Evolutionary conservation across 2,329 filamentous ascomycete genomes (phyloP).

Genomic region (Allantophomopsis lycopodina): DNA sequence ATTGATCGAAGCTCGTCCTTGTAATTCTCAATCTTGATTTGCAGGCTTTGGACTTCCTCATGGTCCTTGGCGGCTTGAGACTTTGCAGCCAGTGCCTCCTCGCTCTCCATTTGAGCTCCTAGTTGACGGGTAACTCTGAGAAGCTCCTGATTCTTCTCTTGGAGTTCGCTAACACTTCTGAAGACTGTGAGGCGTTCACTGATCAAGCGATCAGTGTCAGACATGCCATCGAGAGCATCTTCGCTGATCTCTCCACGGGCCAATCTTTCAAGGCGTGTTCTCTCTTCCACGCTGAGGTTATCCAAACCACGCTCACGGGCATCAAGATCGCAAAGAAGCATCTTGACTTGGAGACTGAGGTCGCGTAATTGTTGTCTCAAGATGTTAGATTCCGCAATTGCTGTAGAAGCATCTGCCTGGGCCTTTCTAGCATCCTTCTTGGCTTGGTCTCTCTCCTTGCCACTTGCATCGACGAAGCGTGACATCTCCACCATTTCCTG

Average conservation of each 20-base stretch:
- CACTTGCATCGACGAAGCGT: slow-evolving; percentile 67
- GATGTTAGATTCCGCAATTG: slow-evolving; percentile 60
- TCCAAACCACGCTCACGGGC: slow-evolving; percentile 68
- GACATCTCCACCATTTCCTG: slow-evolving; percentile 77
- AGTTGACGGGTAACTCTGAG: slow-evolving; percentile 73
- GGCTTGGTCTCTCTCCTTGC: slow-evolving; percentile 65
- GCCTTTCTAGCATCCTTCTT: slow-evolving; percentile 68
- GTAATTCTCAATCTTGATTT: slow-evolving; percentile 62
- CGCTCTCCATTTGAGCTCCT: slow-evolving; percentile 80
- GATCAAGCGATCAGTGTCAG: slow-evolving; percentile 79
- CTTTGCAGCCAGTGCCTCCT: slow-evolving; percentile 61
- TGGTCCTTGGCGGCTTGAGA: slow-evolving; percentile 49
- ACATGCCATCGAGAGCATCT: slow-evolving; percentile 58
- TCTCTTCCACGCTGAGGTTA: slow-evolving; percentile 57
- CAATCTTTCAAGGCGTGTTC: slow-evolving; percentile 62
- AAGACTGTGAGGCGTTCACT: slow-evolving; percentile 83
- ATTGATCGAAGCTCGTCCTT: slow-evolving; percentile 78
- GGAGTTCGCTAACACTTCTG: slow-evolving; percentile 71
- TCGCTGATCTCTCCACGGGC: slow-evolving; percentile 64
- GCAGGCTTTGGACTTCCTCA: slow-evolving; percentile 59
- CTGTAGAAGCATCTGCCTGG: slow-evolving; percentile 53
- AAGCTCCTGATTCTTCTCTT: slow-evolving; percentile 77
- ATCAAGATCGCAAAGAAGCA: slow-evolving; percentile 77
- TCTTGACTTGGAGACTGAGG: slow-evolving; percentile 78
- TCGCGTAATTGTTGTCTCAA: slow-evolving; percentile 80